A percentile compares a stretch with the other conserved stretches of the same genome.
These are phyloP conservation scores for Rhododendron griersonianum DNA, from an alignment of 148 eudicot genomes.

Conservation along the genomic window DNA sequence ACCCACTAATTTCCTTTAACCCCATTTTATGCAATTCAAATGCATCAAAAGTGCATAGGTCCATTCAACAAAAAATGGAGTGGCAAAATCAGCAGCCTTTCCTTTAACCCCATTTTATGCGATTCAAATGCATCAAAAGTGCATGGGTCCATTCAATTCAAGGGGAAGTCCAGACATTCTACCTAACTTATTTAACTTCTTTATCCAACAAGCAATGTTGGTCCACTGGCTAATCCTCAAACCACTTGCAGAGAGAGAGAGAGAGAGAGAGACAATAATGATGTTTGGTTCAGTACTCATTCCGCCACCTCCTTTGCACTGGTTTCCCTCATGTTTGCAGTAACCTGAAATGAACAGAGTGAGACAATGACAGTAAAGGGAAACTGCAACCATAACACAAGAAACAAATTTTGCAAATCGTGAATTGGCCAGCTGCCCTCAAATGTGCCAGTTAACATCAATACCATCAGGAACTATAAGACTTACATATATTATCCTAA, in stretches of 20 bases:
- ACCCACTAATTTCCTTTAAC: not conserved
- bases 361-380: conserved; percentile 12
- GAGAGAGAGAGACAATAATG: conserved; percentile 67
- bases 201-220: not conserved
- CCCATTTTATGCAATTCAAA: not conserved
- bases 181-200: not conserved
- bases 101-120: too few species aligned
- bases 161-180: not conserved
- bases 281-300: conserved; percentile 66
- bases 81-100: too few species aligned
- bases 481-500: not conserved
- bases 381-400: not conserved
- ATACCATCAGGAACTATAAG: not conserved
- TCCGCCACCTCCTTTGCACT: conserved; percentile 88
- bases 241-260: not conserved
- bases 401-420: conserved; percentile 36
- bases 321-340: conserved; percentile 92
- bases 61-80: too few species aligned
- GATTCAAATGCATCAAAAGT: not conserved
- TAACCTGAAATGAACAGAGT: not conserved
- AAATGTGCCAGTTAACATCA: conserved; percentile 34
- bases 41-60: not conserved
- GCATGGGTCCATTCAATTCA: not conserved
- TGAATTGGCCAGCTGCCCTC: conserved; percentile 71
- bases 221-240: not conserved